Conservation (phyloP, 768 basidiomycete species). For the Tubosaeta sp. region DNA sequence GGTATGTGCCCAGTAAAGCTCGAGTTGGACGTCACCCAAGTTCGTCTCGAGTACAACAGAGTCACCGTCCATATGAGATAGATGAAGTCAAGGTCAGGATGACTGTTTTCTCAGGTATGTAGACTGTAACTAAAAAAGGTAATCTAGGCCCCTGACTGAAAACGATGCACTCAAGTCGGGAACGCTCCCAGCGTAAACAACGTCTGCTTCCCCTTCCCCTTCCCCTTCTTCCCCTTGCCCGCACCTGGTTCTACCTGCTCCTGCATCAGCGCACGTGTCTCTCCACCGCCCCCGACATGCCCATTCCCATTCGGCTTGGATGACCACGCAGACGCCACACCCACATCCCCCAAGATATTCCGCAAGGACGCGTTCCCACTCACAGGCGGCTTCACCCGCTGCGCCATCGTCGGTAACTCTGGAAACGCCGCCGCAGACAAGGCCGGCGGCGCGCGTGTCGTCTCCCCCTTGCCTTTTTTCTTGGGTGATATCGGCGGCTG, state of each 20-base stretch:
- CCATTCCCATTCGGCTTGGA: slow-evolving; percentile 3
- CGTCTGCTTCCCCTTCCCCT: slow-evolving; percentile 82
- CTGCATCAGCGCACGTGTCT: neutral
- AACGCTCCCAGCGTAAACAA: slow-evolving; percentile 64
- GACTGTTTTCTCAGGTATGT: neutral
- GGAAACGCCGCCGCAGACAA: slow-evolving; percentile 63
- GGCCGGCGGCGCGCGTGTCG: slow-evolving; percentile 32
- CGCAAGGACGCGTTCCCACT: slow-evolving; percentile 63
- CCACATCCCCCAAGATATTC: slow-evolving; percentile 45
- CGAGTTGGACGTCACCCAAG: slow-evolving; percentile 82
- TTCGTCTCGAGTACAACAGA: slow-evolving; percentile 79
- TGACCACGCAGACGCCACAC: slow-evolving; percentile 33
- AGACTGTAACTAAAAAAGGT: neutral
- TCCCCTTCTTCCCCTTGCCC: slow-evolving; percentile 65
- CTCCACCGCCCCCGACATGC: neutral
- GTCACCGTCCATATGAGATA: slow-evolving; percentile 14
- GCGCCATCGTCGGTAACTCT: slow-evolving; percentile 54
- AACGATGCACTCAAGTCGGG: slow-evolving; percentile 26
- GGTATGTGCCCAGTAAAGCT: slow-evolving; percentile 91
- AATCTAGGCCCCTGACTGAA: neutral
- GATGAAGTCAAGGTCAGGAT: neutral
- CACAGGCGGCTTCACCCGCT: slow-evolving; percentile 43
- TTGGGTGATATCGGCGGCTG: slow-evolving; percentile 2
- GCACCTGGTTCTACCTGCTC: slow-evolving; percentile 2
- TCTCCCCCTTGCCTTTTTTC: slow-evolving; percentile 6